These are phyloP conservation scores for Madurella fahalii DNA, from an alignment of 2,329 filamentous ascomycete genomes.

Conservation along the genomic window DNA sequence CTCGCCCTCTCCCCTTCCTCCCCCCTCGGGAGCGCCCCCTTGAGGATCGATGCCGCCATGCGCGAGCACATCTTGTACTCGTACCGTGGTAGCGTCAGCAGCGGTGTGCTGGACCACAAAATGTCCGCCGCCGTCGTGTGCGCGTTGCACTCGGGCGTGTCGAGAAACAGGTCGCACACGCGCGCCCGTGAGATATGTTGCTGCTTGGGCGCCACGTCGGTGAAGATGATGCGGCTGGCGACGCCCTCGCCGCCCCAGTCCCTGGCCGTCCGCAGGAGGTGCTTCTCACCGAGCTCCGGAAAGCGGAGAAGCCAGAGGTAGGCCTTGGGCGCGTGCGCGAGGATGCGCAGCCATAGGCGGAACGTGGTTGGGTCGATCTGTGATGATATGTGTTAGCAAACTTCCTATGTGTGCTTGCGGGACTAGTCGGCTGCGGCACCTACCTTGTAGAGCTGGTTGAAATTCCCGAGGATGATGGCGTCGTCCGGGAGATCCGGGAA, in stretches of 20 bases:
- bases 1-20: constrained; percentile 64
- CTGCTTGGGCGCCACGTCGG: constrained; percentile 92
- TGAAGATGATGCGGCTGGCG: constrained; percentile 84
- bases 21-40: constrained; percentile 75
- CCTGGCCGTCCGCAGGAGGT: constrained; percentile 74
- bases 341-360: constrained; percentile 89
- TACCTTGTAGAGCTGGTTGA: constrained; percentile 98
- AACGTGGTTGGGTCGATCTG: constrained; percentile 97
- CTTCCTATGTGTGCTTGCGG: not conserved
- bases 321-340: constrained; percentile 78
- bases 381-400: not conserved
- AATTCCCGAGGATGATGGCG: constrained; percentile 89
- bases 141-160: constrained; percentile 96
- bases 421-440: constrained; percentile 18
- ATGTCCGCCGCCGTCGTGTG: constrained; percentile 97
- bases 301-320: constrained; percentile 96
- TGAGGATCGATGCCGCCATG: constrained; percentile 93
- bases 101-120: constrained; percentile 90
- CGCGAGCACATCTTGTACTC: constrained; percentile 98
- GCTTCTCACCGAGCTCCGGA: constrained; percentile 84
- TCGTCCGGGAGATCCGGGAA: constrained; percentile 82
- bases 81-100: constrained; percentile 86
- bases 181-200: constrained; percentile 89
- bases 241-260: constrained; percentile 83
- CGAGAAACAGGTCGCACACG: constrained; percentile 90